Conservation (phyloP, 352 stramenopile genomes). For the Phytophthora citrophthora region DNA sequence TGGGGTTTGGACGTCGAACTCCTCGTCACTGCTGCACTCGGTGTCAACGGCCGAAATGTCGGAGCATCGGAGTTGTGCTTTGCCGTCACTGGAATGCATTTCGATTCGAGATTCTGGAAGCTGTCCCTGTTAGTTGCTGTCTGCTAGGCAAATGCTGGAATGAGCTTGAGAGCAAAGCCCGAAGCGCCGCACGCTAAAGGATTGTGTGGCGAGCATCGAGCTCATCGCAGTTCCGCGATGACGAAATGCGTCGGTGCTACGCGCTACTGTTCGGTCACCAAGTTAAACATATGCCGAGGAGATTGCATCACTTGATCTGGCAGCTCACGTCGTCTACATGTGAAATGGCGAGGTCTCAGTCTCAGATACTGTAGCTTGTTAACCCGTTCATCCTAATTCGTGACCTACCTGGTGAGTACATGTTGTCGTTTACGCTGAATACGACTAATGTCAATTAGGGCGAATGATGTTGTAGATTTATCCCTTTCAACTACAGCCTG, state of each 20-base stretch:
- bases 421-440: too few species aligned
- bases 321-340: constrained; percentile 2
- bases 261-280: not conserved
- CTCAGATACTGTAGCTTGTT: too few species aligned
- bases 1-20: constrained; percentile 28
- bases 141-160: constrained; percentile 12
- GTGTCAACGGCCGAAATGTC: constrained; percentile 24
- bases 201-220: constrained; percentile 9
- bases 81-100: not conserved
- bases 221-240: constrained; percentile 2
- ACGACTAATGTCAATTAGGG: too few species aligned
- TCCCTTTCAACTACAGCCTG: constrained; percentile 84
- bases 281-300: constrained; percentile 1
- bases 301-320: constrained; percentile 14
- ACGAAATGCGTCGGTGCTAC: constrained; percentile 21
- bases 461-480: not conserved
- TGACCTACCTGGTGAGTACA: too few species aligned
- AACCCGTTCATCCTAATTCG: too few species aligned
- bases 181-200: constrained; percentile 3
- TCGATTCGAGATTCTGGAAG: too few species aligned
- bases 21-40: constrained; percentile 44
- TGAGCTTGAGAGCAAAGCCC: constrained; percentile 10
- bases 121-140: too few species aligned
- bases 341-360: constrained; percentile 8
- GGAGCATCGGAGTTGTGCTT: constrained; percentile 6